Evolutionary conservation across 2,329 filamentous ascomycete species (phyloP), one percentile per base, ranked within the genome.

Genomic region (Alternaria alternata): DNA sequence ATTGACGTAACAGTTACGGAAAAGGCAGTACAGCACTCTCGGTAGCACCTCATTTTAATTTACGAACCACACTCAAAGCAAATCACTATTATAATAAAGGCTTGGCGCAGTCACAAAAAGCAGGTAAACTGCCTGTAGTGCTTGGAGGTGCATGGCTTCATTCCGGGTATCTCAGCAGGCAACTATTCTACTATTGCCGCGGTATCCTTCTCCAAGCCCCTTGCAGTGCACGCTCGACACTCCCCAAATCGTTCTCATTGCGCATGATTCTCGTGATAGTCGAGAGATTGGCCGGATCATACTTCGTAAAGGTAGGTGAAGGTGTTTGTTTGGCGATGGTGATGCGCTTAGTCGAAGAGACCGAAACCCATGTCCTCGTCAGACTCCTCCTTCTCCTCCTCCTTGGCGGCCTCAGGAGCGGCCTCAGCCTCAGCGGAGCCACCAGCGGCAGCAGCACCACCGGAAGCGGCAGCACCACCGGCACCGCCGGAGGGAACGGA

Each of bases 401-500:
- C 88, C 81, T 89, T 88, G 79, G 86, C 87, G 72, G 87, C 84
- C 66, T 81, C 83, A 69, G 85, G 87, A 72, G 75, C 76, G 73
- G 80, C 57, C 57, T 60, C 81, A 60, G 77, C 80, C 58, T 77
- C 74, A 38, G 75, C 69, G 58, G 87, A 88, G 72, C 84, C 89
- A 74, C 83, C 89, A 74, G 84, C 91, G 74, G 84, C 91, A 78
- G 85, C 91, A 79, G 84, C 90, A 79, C 84, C 88, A 81, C 85
- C 83, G 71, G 84, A 86, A 76, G 85, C 85, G 77, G 84, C 85
- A 75, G 86, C 91, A 82, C 86, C 91, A 82, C 86, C 91, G 79
- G 85, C 87, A 83, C 94, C 94, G 78, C 94, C 95, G 78, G 92
- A 93, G 83, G 95, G 94, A 80, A 99, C 94, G 84, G 94, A 97